Conservation (phyloP, 805 yeast genomes). For the Candida chilensis region DNA sequence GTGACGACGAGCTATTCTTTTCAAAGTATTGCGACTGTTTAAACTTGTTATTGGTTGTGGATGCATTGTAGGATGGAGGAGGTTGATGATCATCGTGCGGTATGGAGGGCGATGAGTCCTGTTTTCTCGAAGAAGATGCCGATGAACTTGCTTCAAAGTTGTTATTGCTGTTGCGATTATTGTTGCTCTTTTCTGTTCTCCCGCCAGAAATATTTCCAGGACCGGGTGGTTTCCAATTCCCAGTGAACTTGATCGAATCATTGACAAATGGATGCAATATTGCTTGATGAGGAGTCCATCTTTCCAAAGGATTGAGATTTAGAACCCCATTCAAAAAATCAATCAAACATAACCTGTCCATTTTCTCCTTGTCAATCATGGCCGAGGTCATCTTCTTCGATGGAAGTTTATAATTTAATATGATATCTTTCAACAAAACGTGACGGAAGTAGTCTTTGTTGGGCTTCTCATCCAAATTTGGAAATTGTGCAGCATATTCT, state of each 20-base stretch:
- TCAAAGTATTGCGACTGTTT: too few species aligned
- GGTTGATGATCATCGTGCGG: neutral
- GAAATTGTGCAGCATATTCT: conserved; percentile 24
- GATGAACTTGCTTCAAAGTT: conserved; percentile 3
- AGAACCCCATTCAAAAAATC: conserved; percentile 76
- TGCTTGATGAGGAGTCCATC: conserved; percentile 98
- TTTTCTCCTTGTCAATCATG: conserved; percentile 61
- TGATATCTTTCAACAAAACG: conserved; percentile 58
- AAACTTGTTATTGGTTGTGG: too few species aligned
- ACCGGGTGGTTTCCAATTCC: conserved; percentile 41
- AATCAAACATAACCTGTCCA: conserved; percentile 58
- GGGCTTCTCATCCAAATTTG: conserved; percentile 55
- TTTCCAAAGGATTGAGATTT: conserved; percentile 81
- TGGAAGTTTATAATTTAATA: conserved; percentile 66
- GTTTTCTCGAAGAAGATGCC: conserved; percentile 3
- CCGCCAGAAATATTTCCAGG: conserved; percentile 1
- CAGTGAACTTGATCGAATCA: conserved; percentile 25
- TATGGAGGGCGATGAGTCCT: conserved; percentile 3
- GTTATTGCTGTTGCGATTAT: conserved; percentile 10
- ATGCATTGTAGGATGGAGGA: conserved; percentile 2
- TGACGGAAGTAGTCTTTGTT: conserved; percentile 75
- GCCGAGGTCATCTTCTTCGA: conserved; percentile 43
- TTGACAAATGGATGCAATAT: conserved; percentile 80
- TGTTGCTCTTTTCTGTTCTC: neutral
- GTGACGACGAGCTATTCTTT: too few species aligned